Evolutionary conservation across 768 basidiomycete genomes (phyloP).

Genomic region (Dioszegia aurantiaca): DNA sequence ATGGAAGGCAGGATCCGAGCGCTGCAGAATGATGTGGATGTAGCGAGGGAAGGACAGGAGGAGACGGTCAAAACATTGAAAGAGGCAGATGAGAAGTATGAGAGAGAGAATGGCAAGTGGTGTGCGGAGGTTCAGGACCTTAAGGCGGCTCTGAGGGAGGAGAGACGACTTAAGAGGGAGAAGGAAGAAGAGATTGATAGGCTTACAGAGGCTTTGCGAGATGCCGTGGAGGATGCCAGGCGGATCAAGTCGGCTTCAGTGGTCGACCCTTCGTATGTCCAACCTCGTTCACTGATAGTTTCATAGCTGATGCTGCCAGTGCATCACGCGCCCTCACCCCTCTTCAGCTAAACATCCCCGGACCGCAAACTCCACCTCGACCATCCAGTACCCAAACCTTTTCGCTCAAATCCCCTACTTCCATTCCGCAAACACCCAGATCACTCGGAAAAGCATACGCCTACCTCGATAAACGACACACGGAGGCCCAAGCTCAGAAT

Average conservation of each 20-base stretch:
- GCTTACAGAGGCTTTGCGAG: constrained; percentile 1
- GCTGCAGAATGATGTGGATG: constrained; percentile 12
- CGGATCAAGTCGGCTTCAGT: not conserved
- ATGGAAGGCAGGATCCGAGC: constrained; percentile 29
- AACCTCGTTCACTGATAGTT: too few relatives aligned
- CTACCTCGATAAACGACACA: constrained; percentile 26
- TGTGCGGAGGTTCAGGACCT: constrained; percentile 1
- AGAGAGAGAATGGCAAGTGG: not conserved
- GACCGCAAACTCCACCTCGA: constrained; percentile 12
- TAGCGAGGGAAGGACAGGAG: not conserved
- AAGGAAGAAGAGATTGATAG: constrained; percentile 29
- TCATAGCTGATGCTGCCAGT: not conserved
- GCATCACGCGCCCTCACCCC: constrained; percentile 9
- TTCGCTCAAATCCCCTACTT: constrained; percentile 5
- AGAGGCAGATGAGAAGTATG: not conserved
- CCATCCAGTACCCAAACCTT: not conserved
- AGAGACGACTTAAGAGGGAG: constrained; percentile 26
- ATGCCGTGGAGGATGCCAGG: not conserved
- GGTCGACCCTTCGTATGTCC: not conserved
- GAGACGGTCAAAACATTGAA: constrained; percentile 1
- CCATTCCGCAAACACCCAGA: not conserved
- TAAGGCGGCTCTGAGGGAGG: constrained; percentile 3
- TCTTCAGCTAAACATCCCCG: not conserved
- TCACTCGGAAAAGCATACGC: constrained; percentile 13
- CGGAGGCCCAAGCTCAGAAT: constrained; percentile 1